Evolutionary conservation across 441 rosid genomes (phyloP).

Genomic region (Adansonia gregorii): DNA sequence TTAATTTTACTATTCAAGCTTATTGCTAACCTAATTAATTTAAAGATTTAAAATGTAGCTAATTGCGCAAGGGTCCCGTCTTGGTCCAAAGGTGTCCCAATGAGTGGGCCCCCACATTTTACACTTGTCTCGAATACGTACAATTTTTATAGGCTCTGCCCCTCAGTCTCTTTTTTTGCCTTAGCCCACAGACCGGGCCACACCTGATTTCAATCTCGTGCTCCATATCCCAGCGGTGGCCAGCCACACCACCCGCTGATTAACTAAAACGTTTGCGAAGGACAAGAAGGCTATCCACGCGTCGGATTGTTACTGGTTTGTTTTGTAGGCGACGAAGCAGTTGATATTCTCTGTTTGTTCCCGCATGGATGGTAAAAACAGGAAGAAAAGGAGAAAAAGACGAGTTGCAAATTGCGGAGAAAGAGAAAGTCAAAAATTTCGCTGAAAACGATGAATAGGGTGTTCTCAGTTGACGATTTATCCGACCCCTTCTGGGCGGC

Average conservation of each 20-base stretch:
- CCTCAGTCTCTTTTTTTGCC: not conserved
- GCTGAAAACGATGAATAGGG: conserved; percentile 44
- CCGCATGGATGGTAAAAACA: not conserved
- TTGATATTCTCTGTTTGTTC: not conserved
- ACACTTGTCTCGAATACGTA: conserved; percentile 13
- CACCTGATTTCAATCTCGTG: not conserved
- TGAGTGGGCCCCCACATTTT: not conserved
- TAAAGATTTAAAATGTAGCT: no score
- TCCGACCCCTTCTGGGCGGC: conserved; percentile 65
- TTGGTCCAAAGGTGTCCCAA: not conserved
- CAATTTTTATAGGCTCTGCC: not conserved
- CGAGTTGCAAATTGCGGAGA: not conserved
- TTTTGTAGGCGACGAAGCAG: not conserved
- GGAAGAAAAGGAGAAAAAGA: not conserved
- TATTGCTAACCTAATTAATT: no score
- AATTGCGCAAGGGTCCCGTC: no score
- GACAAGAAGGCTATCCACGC: not conserved
- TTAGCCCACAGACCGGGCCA: conserved; percentile 12
- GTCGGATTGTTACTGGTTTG: not conserved
- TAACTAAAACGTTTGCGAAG: not conserved
- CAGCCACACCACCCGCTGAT: not conserved
- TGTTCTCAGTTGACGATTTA: conserved; percentile 74
- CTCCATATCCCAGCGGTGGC: not conserved
- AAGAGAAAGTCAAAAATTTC: not conserved
- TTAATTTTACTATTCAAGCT: no score